These are phyloP conservation scores for Miscanthus lutarioriparius DNA, from an alignment of 176 grass and related monocot species.

Conservation along the genomic window DNA sequence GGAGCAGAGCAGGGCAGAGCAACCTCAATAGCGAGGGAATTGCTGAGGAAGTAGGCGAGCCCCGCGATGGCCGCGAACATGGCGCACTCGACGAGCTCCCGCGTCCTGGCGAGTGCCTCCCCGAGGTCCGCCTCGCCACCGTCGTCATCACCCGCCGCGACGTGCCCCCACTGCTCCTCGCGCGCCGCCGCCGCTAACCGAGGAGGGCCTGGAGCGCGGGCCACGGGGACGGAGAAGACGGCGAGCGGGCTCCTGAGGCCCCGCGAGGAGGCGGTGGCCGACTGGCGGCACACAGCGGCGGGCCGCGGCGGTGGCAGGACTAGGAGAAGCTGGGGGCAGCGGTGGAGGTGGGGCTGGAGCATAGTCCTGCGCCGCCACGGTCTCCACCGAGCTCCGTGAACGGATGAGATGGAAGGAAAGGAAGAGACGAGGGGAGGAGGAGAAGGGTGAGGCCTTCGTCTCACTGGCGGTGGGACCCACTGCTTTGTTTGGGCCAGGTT, in stretches of 20 bases:
- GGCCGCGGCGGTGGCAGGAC: neutral
- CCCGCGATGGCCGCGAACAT: slow-evolving; percentile 92
- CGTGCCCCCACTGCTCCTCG: neutral
- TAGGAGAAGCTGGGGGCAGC: neutral
- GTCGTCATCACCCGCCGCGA: neutral
- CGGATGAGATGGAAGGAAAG: neutral
- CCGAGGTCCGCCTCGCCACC: slow-evolving; percentile 26
- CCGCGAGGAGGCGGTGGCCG: neutral
- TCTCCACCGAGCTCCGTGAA: neutral
- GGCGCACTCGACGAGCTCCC: slow-evolving; percentile 84
- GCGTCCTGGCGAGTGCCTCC: slow-evolving; percentile 56
- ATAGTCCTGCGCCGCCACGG: neutral
- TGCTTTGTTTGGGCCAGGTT: neutral
- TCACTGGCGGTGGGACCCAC: neutral
- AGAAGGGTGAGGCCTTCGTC: neutral
- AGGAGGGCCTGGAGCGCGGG: neutral
- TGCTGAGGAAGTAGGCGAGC: slow-evolving; percentile 88
- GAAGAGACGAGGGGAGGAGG: too few species aligned
- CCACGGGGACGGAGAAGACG: neutral
- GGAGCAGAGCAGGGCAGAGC: neutral
- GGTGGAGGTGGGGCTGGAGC: neutral
- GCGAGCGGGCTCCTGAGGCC: neutral
- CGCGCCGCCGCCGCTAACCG: neutral
- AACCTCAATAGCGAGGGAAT: slow-evolving; percentile 80
- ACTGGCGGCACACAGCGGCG: neutral